Evolutionary conservation across 345 rosid genomes (phyloP).

Genomic region (Salix viminalis): DNA sequence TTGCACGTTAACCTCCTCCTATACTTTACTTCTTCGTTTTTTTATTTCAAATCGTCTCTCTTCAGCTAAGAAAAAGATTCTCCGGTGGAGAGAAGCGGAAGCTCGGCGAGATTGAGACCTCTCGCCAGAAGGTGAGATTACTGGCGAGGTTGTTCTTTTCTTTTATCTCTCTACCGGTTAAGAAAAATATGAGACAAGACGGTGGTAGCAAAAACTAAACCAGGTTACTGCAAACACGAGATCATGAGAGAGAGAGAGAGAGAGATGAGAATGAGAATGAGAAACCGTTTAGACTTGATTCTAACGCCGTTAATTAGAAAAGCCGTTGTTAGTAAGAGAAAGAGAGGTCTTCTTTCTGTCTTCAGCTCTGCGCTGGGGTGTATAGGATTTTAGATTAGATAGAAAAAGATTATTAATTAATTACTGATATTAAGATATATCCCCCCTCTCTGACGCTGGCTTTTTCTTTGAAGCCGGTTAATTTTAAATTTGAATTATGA

Average conservation of each 20-base stretch:
- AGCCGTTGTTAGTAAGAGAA: conserved; percentile 6
- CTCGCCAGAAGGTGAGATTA: conserved; percentile 28
- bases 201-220: conserved; percentile 4
- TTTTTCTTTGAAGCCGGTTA: background rate
- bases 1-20: conserved; percentile 50
- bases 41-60: conserved; percentile 10
- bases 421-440: background rate
- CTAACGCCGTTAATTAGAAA: conserved; percentile 26
- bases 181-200: background rate
- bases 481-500: background rate
- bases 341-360: background rate
- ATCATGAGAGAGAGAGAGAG: background rate
- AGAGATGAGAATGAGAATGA: background rate
- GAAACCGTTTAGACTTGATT: conserved; percentile 20
- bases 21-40: background rate
- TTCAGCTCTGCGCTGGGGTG: background rate
- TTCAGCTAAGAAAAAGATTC: background rate
- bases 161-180: background rate
- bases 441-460: conserved; percentile 3
- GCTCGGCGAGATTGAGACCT: conserved; percentile 38
- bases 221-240: conserved; percentile 29
- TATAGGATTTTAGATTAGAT: background rate
- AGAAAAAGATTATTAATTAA: background rate
- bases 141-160: background rate
- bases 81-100: background rate